Evolutionary conservation across 73 alveolate genomes (phyloP), one percentile per base, ranked within the genome.

Genomic region (Symbiodinium natans): DNA sequence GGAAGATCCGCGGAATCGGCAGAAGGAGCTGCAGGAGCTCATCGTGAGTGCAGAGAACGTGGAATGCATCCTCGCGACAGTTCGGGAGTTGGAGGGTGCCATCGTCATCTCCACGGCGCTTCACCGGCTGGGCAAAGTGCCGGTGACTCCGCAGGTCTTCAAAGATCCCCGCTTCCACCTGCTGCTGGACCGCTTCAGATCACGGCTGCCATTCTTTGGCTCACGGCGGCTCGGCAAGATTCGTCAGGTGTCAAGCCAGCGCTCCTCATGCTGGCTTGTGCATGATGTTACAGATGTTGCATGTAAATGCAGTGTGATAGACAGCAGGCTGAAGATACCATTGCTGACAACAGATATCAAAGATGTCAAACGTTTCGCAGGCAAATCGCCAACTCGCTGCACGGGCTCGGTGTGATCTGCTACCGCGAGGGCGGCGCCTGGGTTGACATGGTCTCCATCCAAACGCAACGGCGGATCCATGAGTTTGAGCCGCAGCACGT

Each of bases 401-500:
- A 92, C 27, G 98, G 98, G 59, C 71, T 92, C 21, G 98, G 98
- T 27, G 92, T 80, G 68, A 27, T 90, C 40, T 59, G 86, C 54
- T 92, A 92, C 43, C 90, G 98, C 15, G 84, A 83, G 5, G 41
- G 41, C 10, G 98, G 98, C 42, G 38, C 92, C 33, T 92, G 98
- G 98, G 92, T 92, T 41, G 98, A 92, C 54, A 92, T 74, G 92
- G 92, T 92, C 15, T 92, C 92, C 73, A 34, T 92, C 33, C 98
- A 92, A 48, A 80, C 98, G 21, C 98, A 92, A 74, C 98, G 98
- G 29, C 98, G 98, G 34, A 75, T 92, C 92, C 98, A 80, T 36
- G 98, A 92, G 92, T 92, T 92, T 36, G 98, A 92, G 77, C 98
- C 98, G 42, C 98, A 92, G 83, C 98, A 92, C 42, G 98, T 92